A percentile compares a stretch with the other conserved stretches of the same genome.
Conservation (phyloP, 345 rosid species). For the Hibiscus mutabilis region DNA sequence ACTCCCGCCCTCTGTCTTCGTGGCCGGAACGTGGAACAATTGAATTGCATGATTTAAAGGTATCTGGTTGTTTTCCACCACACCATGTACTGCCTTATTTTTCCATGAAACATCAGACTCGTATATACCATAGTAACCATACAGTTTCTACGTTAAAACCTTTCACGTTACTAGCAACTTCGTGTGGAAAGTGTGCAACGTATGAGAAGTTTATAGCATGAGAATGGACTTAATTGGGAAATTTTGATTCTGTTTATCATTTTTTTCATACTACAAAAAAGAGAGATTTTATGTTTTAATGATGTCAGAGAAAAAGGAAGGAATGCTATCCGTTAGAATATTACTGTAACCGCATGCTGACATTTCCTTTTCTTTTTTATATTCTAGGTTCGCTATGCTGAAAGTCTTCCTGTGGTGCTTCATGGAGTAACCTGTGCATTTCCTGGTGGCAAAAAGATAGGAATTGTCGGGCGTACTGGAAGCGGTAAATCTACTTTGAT, state of each 20-base stretch:
- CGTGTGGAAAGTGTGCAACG: background rate
- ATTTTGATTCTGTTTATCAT: background rate
- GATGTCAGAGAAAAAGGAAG: background rate
- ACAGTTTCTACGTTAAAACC: background rate
- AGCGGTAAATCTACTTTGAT: constrained; percentile 97
- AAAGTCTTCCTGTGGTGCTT: constrained; percentile 92
- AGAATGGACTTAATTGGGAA: no score
- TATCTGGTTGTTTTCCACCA: constrained; percentile 11
- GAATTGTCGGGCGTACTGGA: constrained; percentile 98
- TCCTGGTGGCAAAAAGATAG: constrained; percentile 96
- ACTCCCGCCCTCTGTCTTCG: constrained; percentile 48
- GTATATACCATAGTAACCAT: background rate
- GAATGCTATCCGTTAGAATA: background rate
- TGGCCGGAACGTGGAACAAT: constrained; percentile 92
- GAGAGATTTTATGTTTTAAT: background rate
- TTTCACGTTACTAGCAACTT: background rate
- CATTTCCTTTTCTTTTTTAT: constrained; percentile 8
- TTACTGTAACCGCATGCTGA: constrained; percentile 2
- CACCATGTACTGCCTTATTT: background rate
- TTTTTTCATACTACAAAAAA: background rate
- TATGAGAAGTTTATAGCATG: no score
- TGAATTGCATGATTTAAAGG: constrained; percentile 83
- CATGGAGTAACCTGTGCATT: constrained; percentile 74
- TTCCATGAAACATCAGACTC: background rate
- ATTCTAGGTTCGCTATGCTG: constrained; percentile 82